phyloP scores from a whole-genome alignment of 2,329 filamentous ascomycete genomes.

The Chaetomium sp. region DNA sequence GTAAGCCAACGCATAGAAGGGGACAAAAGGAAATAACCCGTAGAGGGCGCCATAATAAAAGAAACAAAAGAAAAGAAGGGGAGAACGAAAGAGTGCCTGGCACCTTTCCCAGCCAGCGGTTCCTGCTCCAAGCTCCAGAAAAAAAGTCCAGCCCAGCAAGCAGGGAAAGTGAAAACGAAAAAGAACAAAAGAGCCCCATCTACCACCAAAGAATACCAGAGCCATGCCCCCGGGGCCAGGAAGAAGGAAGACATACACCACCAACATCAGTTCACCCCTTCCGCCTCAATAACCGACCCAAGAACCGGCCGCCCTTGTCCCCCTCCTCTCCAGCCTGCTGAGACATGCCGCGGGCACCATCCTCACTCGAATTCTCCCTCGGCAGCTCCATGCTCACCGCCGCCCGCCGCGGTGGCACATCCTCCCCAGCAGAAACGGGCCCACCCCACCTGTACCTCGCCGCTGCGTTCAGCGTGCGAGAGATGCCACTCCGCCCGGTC shows the following conservation, averaged over 20 bases:
- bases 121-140: neutral
- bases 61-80: neutral
- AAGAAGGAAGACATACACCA: neutral
- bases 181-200: neutral
- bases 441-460: slow-evolving; percentile 26
- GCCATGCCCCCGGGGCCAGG: slow-evolving; percentile 17
- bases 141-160: neutral
- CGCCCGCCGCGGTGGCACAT: neutral
- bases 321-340: neutral
- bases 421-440: neutral
- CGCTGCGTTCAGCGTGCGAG: neutral
- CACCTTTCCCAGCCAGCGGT: slow-evolving; percentile 3
- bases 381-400: slow-evolving; percentile 25
- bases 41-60: neutral
- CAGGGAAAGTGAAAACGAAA: neutral
- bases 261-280: slow-evolving; percentile 19
- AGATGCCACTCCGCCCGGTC: neutral
- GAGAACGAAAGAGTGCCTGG: neutral
- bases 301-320: slow-evolving; percentile 11
- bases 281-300: slow-evolving; percentile 45
- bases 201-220: no score
- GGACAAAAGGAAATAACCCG: neutral
- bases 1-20: slow-evolving; percentile 5
- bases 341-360: neutral
- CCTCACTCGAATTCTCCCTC: neutral